These are phyloP conservation scores for Colletotrichum chrysophilum DNA, from an alignment of 2,329 filamentous ascomycete genomes.

Conservation along the genomic window DNA sequence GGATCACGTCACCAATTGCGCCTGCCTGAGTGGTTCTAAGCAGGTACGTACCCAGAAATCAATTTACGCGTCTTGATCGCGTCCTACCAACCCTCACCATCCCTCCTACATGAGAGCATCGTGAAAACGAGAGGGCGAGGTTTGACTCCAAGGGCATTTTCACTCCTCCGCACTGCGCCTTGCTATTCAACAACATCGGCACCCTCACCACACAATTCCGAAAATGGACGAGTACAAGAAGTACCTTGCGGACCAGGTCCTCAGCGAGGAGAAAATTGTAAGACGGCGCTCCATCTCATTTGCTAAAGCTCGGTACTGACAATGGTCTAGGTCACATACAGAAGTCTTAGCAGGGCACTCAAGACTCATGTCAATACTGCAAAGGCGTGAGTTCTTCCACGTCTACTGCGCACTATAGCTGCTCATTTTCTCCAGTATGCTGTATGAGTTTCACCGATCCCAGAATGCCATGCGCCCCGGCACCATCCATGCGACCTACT, in stretches of 20 bases:
- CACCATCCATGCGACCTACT: conserved; percentile 89
- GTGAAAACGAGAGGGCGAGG: background rate
- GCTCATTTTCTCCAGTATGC: conserved; percentile 73
- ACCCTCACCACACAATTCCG: background rate
- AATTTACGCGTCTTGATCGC: conserved; percentile 18
- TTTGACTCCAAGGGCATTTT: background rate
- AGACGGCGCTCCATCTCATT: conserved; percentile 26
- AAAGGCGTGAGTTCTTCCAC: conserved; percentile 71
- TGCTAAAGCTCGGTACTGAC: conserved; percentile 19
- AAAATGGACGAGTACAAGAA: conserved; percentile 69
- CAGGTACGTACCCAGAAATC: conserved; percentile 2
- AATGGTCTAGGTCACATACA: conserved; percentile 77
- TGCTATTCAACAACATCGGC: fast-evolving
- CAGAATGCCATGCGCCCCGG: conserved; percentile 78
- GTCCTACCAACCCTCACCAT: background rate
- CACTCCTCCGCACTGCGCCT: background rate
- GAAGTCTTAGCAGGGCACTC: conserved; percentile 79
- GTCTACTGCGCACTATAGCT: background rate
- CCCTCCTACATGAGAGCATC: background rate
- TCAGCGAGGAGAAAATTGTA: conserved; percentile 78
- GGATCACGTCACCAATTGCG: background rate
- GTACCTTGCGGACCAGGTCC: conserved; percentile 76
- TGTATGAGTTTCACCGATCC: conserved; percentile 81
- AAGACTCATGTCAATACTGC: conserved; percentile 86
- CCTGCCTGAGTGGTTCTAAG: background rate